Evolutionary conservation across 2,329 filamentous ascomycete species (phyloP).

Genomic region (Aspergillus fumigatus): DNA sequence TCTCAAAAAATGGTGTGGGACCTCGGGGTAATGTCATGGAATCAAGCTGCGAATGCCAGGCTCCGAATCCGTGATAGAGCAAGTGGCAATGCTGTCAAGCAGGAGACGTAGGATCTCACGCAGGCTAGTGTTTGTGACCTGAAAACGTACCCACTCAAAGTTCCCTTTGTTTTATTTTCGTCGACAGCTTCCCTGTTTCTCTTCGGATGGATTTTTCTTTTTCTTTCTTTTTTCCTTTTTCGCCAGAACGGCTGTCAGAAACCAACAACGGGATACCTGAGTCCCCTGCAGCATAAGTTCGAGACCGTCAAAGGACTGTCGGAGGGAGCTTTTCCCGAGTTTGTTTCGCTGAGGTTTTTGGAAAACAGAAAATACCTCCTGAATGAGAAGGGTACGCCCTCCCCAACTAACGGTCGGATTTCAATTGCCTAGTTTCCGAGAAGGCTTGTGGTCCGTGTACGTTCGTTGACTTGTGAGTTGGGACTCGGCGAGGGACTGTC

Average conservation of each 20-base stretch:
- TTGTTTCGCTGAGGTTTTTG: conserved; percentile 3
- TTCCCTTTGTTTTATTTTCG: neutral
- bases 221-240: neutral
- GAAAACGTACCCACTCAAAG: neutral
- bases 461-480: conserved; percentile 1
- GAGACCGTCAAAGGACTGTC: neutral
- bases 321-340: conserved; percentile 9
- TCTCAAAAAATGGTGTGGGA: conserved; percentile 5
- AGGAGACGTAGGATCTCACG: neutral
- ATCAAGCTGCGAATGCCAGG: neutral
- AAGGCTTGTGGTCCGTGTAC: conserved; percentile 1
- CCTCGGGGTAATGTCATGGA: neutral
- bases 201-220: neutral
- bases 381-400: conserved; percentile 1
- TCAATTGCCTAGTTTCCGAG: conserved; percentile 9
- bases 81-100: neutral
- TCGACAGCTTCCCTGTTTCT: neutral
- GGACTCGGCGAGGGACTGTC: neutral
- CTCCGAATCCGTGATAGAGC: neutral
- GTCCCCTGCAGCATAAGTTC: neutral
- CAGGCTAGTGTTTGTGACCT: neutral
- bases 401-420: conserved; percentile 11
- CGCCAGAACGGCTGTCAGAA: neutral
- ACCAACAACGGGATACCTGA: conserved; percentile 2
- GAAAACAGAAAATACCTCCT: neutral